phyloP scores from a whole-genome alignment of 768 basidiomycete species.

The Hygrocybe coccinea region DNA sequence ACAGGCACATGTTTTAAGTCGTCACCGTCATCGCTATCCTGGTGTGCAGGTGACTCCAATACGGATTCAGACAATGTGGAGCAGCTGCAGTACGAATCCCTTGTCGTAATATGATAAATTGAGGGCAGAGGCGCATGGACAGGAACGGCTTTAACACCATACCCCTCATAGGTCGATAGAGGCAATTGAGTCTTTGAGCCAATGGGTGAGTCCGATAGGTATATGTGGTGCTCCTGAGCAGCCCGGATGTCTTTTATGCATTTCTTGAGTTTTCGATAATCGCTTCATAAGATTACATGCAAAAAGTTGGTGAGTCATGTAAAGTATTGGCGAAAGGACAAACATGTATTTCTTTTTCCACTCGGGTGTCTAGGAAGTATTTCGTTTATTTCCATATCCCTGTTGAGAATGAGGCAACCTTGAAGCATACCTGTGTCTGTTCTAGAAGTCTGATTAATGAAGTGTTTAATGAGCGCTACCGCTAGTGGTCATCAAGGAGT shows the following conservation, averaged over 20 bases:
- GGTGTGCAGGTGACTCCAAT: neutral
- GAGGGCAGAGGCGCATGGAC: neutral
- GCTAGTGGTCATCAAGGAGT: neutral
- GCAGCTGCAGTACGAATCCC: neutral
- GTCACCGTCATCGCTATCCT: neutral
- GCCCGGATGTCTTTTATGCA: constrained; percentile 53
- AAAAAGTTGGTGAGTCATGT: neutral
- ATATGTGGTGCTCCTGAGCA: constrained; percentile 10
- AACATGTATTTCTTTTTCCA: constrained; percentile 71
- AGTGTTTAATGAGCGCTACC: neutral
- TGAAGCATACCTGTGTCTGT: constrained; percentile 52
- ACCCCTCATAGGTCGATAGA: neutral
- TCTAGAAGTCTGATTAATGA: constrained; percentile 48
- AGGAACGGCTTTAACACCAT: neutral
- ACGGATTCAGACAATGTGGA: neutral
- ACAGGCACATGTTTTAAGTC: neutral
- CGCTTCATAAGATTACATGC: constrained; percentile 37
- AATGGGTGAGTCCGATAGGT: neutral
- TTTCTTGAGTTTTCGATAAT: constrained; percentile 70
- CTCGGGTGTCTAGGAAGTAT: constrained; percentile 55
- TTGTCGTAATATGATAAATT: neutral
- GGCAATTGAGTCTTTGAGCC: neutral
- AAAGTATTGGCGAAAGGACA: constrained; percentile 24
- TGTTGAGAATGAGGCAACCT: neutral
- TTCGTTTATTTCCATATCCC: neutral